Conservation (phyloP, 352 stramenopile species). For the Thraustotheca clavata region DNA sequence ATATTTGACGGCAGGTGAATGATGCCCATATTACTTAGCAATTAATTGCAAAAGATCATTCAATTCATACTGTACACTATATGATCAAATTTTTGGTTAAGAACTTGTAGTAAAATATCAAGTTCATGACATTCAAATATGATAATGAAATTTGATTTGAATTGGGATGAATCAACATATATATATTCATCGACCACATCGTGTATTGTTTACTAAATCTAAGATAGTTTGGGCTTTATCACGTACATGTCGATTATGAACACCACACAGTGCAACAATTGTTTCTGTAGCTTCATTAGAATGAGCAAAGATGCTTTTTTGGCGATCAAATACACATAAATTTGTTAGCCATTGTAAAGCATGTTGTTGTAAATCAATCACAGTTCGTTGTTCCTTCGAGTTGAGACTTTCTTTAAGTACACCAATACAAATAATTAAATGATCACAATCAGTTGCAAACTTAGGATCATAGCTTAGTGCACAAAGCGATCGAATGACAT, state of each 20-base stretch:
- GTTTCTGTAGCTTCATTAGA: slow-evolving; percentile 7
- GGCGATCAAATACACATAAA: neutral
- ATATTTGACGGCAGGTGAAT: no score
- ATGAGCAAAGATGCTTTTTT: slow-evolving; percentile 17
- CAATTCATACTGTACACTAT: no score
- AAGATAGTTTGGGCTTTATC: neutral
- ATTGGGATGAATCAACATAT: no score
- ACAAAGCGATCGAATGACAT: neutral
- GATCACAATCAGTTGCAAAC: slow-evolving; percentile 1
- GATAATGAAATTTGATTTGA: no score
- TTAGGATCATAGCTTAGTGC: slow-evolving; percentile 12
- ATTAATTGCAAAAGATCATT: no score
- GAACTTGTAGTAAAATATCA: no score
- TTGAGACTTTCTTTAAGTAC: neutral
- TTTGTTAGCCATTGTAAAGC: slow-evolving; percentile 19
- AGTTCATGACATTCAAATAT: no score
- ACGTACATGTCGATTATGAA: neutral
- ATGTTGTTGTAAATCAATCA: neutral
- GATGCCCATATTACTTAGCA: no score
- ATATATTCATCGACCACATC: no score
- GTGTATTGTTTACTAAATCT: slow-evolving; percentile 5
- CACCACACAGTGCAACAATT: slow-evolving; percentile 6
- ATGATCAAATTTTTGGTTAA: no score
- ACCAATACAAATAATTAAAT: neutral
- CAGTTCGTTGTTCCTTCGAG: no score